Evolutionary conservation across 768 basidiomycete species (phyloP), one percentile per base, ranked within the genome.

Genomic region (Cyathus striatus): DNA sequence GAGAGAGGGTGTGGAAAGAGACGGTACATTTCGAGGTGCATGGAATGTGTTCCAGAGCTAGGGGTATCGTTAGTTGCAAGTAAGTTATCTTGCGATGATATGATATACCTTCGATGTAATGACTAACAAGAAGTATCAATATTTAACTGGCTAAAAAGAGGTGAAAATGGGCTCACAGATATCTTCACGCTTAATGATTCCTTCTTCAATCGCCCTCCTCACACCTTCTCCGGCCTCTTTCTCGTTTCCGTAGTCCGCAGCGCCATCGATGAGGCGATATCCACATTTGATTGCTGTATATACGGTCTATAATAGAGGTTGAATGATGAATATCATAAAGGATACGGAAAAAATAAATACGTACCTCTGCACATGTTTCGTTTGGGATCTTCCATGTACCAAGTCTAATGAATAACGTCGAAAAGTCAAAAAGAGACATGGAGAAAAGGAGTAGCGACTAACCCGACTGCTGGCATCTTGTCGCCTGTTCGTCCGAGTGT

Each of bases 1-100:
- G n/a, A n/a, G n/a, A 21, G 9, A n/a, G n/a, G n/a, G n/a, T n/a
- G n/a, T n/a, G n/a, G n/a, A n/a, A n/a, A n/a, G n/a, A n/a, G n/a
- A n/a, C n/a, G n/a, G n/a, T n/a, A 84, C 87, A 56, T 83, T 81
- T 42, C 91, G 82, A 45, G 72, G 76, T 35, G 83, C 79, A 57
- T 95, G 90, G 71, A 84, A 89, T 3, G 87, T 89, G 64, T 92
- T 93, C 91, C 90, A 93, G 25, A 92, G 69, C 82, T 83, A 49
- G 30, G 16, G 30, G 16, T 3, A 32, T n/a, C n/a, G n/a, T n/a
- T 32, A 32, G 12, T 16, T 12, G 30, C 30, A n/a, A n/a, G n/a
- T n/a, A n/a, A n/a, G n/a, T n/a, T n/a, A n/a, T n/a, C n/a, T n/a
- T n/a, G n/a, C n/a, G n/a, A n/a, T n/a, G n/a, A n/a, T n/a, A n/a